phyloP scores from a whole-genome alignment of 805 yeast genomes.

The Saturnispora zaruensis region DNA sequence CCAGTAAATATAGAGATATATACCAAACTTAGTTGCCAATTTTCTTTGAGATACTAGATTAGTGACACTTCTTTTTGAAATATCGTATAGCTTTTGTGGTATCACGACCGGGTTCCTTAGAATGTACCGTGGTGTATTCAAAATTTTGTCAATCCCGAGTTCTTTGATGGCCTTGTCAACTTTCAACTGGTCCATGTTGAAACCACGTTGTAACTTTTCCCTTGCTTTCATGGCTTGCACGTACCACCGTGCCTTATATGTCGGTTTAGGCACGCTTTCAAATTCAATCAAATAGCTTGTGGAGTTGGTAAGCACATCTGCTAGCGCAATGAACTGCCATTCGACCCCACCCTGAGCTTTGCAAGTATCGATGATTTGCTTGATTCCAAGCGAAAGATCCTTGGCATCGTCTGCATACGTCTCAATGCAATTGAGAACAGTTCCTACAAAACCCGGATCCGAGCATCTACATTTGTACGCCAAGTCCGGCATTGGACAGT shows the following conservation, averaged over 20 bases:
- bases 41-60: constrained; percentile 24
- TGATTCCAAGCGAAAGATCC: constrained; percentile 25
- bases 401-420: constrained; percentile 22
- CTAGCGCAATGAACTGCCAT: constrained; percentile 24
- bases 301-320: constrained; percentile 24
- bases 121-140: constrained; percentile 2
- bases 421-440: constrained; percentile 31
- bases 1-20: constrained; percentile 28
- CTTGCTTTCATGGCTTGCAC: constrained; percentile 8
- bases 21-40: constrained; percentile 26
- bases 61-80: constrained; percentile 24
- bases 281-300: constrained; percentile 18
- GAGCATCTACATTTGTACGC: constrained; percentile 30
- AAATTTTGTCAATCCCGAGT: constrained; percentile 8
- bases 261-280: constrained; percentile 7
- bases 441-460: constrained; percentile 29
- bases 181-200: background rate
- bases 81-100: constrained; percentile 18
- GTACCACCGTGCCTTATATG: constrained; percentile 9
- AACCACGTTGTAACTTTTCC: constrained; percentile 4
- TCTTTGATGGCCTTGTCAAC: constrained; percentile 6
- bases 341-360: constrained; percentile 25
- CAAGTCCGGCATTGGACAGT: constrained; percentile 28
- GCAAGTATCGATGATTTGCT: constrained; percentile 30
- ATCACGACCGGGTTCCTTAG: constrained; percentile 25